Evolutionary conservation across 1,284 basidiomycete species (phyloP).

Genomic region (Moesziomyces sp.): DNA sequence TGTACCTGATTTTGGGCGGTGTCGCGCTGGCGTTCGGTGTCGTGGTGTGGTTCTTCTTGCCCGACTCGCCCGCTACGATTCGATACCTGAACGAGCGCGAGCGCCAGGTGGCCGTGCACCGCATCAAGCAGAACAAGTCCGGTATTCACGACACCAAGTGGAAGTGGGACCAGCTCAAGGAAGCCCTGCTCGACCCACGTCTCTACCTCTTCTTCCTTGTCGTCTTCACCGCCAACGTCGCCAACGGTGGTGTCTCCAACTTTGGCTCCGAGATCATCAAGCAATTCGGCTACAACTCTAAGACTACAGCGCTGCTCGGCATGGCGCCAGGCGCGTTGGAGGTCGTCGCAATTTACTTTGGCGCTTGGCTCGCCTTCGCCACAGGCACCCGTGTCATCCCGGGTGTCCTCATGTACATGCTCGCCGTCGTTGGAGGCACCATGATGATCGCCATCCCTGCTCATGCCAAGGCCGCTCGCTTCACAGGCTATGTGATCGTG

Average conservation of each 20-base stretch:
- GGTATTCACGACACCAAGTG: constrained; percentile 74
- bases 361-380: constrained; percentile 45
- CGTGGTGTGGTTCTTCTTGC: constrained; percentile 48
- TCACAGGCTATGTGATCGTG: constrained; percentile 31
- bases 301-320: constrained; percentile 61
- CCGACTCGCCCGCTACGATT: constrained; percentile 49
- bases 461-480: constrained; percentile 22
- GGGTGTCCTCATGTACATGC: constrained; percentile 51
- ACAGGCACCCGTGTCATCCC: constrained; percentile 51
- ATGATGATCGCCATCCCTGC: constrained; percentile 51
- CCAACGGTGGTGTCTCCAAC: constrained; percentile 55
- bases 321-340: constrained; percentile 60
- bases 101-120: constrained; percentile 72
- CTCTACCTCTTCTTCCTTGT: constrained; percentile 60
- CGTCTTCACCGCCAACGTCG: constrained; percentile 47
- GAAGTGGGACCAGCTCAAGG: constrained; percentile 71
- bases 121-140: constrained; percentile 72
- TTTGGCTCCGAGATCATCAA: constrained; percentile 64
- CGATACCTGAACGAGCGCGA: constrained; percentile 70
- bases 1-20: constrained; percentile 60
- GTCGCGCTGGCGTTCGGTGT: constrained; percentile 53
- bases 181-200: constrained; percentile 71
- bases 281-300: constrained; percentile 56
- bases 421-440: constrained; percentile 55
- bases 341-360: constrained; percentile 52